phyloP scores from a whole-genome alignment of 2,329 filamentous ascomycete species.

The Ascomycota sp. region DNA sequence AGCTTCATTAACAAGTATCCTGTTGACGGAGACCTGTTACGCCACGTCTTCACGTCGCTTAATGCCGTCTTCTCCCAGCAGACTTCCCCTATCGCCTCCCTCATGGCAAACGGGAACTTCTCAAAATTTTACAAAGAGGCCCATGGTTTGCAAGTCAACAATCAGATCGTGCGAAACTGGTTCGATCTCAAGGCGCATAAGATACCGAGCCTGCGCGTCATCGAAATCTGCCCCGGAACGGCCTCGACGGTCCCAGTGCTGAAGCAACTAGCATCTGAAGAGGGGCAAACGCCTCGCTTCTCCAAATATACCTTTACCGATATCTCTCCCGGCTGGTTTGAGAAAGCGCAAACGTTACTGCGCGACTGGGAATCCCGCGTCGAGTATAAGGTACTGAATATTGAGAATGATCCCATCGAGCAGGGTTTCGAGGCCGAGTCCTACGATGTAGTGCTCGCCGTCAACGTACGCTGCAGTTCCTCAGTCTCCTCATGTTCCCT shows the following conservation, averaged over 20 bases:
- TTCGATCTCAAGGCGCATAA: conserved; percentile 1
- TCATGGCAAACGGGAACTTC: conserved; percentile 1
- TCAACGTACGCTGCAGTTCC: background rate
- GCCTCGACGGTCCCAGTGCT: conserved; percentile 1
- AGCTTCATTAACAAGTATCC: background rate
- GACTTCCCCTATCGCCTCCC: background rate
- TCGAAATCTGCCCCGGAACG: conserved; percentile 1
- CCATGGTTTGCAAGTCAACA: background rate
- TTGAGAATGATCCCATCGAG: conserved; percentile 1
- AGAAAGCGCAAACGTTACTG: background rate
- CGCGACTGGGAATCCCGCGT: background rate
- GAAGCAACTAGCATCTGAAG: background rate
- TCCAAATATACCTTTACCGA: conserved; percentile 1
- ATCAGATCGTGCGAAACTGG: background rate
- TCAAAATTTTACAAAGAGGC: background rate
- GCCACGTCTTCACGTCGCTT: background rate
- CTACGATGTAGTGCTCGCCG: background rate
- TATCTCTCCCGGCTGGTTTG: conserved; percentile 1
- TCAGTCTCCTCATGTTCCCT: background rate
- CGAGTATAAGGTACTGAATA: conserved; percentile 1
- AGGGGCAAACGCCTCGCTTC: background rate
- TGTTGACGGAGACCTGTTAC: conserved; percentile 1
- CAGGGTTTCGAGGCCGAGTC: conserved; percentile 1
- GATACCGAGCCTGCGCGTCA: background rate
- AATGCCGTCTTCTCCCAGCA: background rate